Percentiles rank a stretch among this genome's conserved stretches.
phyloP scores from a whole-genome alignment of 768 basidiomycete species.

The Lactarius trivialis region DNA sequence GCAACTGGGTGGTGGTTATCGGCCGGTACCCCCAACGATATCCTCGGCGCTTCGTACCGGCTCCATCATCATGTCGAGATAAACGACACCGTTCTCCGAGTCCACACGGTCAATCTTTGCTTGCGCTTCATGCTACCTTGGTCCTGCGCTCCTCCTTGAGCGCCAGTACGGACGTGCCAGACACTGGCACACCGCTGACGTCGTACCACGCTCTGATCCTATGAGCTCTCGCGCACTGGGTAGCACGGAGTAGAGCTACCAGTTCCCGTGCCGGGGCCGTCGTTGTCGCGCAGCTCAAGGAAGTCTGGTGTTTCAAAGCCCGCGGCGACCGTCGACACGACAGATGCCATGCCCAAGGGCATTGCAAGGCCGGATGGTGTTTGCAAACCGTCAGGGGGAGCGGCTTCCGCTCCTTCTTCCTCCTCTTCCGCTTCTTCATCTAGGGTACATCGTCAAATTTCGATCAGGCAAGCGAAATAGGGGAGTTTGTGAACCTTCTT shows the following conservation, averaged over 20 bases:
- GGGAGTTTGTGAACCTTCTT: conserved; percentile 61
- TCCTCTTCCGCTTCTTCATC: conserved; percentile 56
- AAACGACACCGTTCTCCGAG: too few relatives aligned
- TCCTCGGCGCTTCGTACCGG: too few relatives aligned
- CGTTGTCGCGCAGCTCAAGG: conserved; percentile 74
- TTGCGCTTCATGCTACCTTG: too few relatives aligned
- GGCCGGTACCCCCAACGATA: too few relatives aligned
- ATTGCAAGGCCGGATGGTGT: conserved; percentile 95
- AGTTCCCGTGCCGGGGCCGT: conserved; percentile 52
- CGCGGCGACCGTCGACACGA: conserved; percentile 94
- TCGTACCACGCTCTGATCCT: conserved; percentile 97
- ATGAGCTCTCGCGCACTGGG: conserved; percentile 85
- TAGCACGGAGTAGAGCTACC: conserved; percentile 87
- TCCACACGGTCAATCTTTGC: too few relatives aligned
- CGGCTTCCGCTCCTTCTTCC: conserved; percentile 41
- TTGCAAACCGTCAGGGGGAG: conserved; percentile 72
- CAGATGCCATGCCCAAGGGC: conserved; percentile 91
- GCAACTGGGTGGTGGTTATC: too few relatives aligned
- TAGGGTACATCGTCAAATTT: conserved; percentile 32
- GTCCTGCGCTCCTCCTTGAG: conserved; percentile 88
- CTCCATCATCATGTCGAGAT: too few relatives aligned
- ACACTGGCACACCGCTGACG: conserved; percentile 61
- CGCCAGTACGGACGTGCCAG: conserved; percentile 62
- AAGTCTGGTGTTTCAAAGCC: conserved; percentile 98
- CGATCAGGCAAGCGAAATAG: not conserved